Percentiles rank a stretch among this genome's conserved stretches.
These are phyloP conservation scores for Raffaelea deltoideospora DNA, from an alignment of 2,329 filamentous ascomycete genomes.

Conservation along the genomic window DNA sequence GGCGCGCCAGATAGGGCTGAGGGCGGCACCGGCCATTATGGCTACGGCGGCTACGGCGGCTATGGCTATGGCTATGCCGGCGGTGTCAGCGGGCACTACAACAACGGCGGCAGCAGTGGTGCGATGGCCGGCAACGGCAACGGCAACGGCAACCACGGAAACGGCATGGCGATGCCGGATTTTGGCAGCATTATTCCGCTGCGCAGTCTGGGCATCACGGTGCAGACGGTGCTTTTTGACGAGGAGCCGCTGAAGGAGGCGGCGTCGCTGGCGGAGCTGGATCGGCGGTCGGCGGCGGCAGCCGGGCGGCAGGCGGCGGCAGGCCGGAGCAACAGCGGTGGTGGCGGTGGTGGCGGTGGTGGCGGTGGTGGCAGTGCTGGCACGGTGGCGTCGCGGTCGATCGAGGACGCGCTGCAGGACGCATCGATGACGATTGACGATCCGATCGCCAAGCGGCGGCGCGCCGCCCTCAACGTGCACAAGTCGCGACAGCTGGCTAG, in stretches of 20 bases:
- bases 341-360: slow-evolving; percentile 21
- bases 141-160: slow-evolving; percentile 14
- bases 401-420: slow-evolving; percentile 80
- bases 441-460: slow-evolving; percentile 36
- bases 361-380: no score
- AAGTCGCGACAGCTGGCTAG: slow-evolving; percentile 28
- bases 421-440: slow-evolving; percentile 80
- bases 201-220: slow-evolving; percentile 59
- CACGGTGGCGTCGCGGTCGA: slow-evolving; percentile 53
- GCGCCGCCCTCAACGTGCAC: slow-evolving; percentile 35
- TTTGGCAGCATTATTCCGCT: slow-evolving; percentile 61
- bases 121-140: neutral
- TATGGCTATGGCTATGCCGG: no score
- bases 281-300: slow-evolving; percentile 8
- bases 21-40: no score
- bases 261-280: slow-evolving; percentile 14
- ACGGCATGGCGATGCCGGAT: slow-evolving; percentile 11
- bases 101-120: neutral
- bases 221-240: slow-evolving; percentile 87
- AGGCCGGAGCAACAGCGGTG: neutral
- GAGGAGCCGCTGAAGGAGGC: slow-evolving; percentile 43
- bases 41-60: no score
- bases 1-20: slow-evolving; percentile 15
- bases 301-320: neutral
- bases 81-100: no score